phyloP scores from a whole-genome alignment of 208 protist species.

The Crithidia acanthocephali region DNA sequence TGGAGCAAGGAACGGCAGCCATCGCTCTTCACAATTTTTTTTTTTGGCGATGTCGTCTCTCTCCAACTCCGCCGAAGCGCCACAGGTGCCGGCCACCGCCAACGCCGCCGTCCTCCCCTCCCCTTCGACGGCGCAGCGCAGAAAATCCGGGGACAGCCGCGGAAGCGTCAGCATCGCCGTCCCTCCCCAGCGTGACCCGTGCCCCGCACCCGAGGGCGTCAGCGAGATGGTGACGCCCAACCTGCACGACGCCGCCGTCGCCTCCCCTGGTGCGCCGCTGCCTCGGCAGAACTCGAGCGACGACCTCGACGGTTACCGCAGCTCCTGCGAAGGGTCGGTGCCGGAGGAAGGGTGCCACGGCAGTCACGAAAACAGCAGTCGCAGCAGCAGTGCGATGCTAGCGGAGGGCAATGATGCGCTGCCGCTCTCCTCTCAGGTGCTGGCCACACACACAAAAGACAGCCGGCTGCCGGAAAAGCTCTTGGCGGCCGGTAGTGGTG shows the following conservation, averaged over 20 bases:
- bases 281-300: constrained; percentile 21
- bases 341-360: constrained; percentile 14
- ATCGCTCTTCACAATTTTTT: constrained; percentile 7
- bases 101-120: background rate
- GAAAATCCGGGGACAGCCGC: background rate
- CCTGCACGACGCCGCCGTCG: background rate
- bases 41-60: background rate
- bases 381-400: constrained; percentile 8
- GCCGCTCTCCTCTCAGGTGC: background rate
- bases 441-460: background rate
- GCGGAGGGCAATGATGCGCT: background rate
- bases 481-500: background rate
- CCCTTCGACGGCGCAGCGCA: background rate
- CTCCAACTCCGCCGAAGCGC: background rate
- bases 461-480: background rate
- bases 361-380: constrained; percentile 13
- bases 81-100: background rate
- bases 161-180: background rate
- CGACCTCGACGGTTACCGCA: constrained; percentile 35
- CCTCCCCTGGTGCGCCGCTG: background rate
- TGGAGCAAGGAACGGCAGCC: no score
- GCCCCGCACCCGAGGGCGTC: background rate
- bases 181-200: background rate
- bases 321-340: constrained; percentile 30
- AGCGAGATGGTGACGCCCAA: background rate